Conservation (phyloP, 2,329 filamentous ascomycete genomes). For the Microsporum audouinii region DNA sequence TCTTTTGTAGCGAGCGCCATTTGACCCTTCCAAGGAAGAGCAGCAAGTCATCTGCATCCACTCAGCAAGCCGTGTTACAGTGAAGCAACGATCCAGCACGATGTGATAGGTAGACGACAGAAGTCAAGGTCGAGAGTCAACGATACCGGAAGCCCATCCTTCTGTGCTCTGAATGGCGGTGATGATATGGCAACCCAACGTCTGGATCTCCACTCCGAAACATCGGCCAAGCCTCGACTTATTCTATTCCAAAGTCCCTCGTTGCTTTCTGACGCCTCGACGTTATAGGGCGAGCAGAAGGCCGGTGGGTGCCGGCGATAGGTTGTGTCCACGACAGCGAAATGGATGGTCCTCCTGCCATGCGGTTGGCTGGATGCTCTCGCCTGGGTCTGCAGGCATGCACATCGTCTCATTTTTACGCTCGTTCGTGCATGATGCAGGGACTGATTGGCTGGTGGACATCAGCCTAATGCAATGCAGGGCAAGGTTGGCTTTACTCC, state of each 20-base stretch:
- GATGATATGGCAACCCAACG: background rate
- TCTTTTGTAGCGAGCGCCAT: background rate
- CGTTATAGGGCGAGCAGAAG: background rate
- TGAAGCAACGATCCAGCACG: background rate
- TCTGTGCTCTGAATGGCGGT: background rate
- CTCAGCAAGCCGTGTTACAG: slow-evolving; percentile 1
- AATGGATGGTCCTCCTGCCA: background rate
- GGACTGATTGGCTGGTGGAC: background rate
- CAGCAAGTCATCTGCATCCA: background rate
- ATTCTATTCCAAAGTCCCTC: background rate
- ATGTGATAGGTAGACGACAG: background rate
- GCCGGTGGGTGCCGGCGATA: background rate
- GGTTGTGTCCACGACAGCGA: background rate
- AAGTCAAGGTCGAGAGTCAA: background rate
- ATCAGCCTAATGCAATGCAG: background rate
- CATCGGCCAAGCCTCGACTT: background rate
- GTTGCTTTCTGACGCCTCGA: background rate
- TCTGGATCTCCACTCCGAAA: background rate
- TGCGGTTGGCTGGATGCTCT: slow-evolving; percentile 1
- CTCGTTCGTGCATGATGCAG: slow-evolving; percentile 3
- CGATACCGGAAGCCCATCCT: background rate
- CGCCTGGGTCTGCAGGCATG: background rate
- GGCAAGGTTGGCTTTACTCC: background rate
- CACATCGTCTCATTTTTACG: background rate
- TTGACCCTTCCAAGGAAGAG: background rate